These are phyloP conservation scores for Camelina sativa DNA, from an alignment of 345 rosid genomes.

Conservation along the genomic window DNA sequence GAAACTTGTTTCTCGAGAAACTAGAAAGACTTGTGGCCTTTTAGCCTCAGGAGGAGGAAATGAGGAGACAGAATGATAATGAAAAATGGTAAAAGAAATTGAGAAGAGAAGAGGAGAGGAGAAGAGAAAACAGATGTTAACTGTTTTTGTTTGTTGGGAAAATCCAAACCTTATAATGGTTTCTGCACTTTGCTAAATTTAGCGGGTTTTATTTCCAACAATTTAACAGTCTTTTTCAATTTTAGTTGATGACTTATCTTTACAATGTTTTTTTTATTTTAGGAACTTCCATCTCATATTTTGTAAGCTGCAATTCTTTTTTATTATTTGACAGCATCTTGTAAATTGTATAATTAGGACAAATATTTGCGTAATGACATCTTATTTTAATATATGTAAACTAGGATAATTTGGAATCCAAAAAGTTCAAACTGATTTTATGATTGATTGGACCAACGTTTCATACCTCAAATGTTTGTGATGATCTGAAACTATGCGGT, in stretches of 20 bases:
- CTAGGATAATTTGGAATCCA: neutral
- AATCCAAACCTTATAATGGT: constrained; percentile 21
- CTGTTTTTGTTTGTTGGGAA: constrained; percentile 20
- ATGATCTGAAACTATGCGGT: neutral
- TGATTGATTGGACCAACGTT: neutral
- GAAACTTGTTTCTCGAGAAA: constrained; percentile 28
- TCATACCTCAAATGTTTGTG: neutral
- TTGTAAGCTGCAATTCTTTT: neutral
- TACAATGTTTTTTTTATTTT: constrained; percentile 12
- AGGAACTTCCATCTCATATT: constrained; percentile 23
- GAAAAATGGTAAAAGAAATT: neutral
- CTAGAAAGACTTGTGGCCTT: neutral
- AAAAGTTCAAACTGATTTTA: neutral
- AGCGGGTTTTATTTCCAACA: neutral
- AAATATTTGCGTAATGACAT: constrained; percentile 16
- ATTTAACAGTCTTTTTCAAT: constrained; percentile 18
- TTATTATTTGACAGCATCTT: neutral
- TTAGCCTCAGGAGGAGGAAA: neutral
- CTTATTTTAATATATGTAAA: neutral
- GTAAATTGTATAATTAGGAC: constrained; percentile 5
- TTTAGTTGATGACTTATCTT: constrained; percentile 25
- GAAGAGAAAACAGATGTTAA: constrained; percentile 22
- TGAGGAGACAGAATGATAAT: neutral
- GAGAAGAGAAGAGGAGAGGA: constrained; percentile 12
- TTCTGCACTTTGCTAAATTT: constrained; percentile 32